A percentile compares a stretch with the other conserved stretches of the same genome.
These are phyloP conservation scores for Mortierella sp. DNA, from an alignment of 371 early-diverging fungal species.

Conservation along the genomic window DNA sequence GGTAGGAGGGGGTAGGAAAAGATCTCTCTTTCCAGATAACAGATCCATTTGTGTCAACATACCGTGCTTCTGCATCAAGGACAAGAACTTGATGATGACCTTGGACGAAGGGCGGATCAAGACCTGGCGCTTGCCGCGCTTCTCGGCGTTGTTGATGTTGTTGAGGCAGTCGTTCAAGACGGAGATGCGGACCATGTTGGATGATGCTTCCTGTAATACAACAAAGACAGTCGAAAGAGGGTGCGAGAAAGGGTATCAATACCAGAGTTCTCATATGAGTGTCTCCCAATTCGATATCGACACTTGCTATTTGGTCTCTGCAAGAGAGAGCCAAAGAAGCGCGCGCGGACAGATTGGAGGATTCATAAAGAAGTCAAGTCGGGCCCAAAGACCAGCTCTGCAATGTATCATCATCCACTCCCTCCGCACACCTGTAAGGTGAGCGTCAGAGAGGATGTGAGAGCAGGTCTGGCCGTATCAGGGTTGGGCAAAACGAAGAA, in stretches of 20 bases:
- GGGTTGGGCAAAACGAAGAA: slow-evolving; percentile 22
- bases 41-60: slow-evolving; percentile 46
- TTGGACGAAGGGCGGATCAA: slow-evolving; percentile 96
- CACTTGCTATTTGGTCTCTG: background rate
- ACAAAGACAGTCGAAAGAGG: slow-evolving; percentile 5
- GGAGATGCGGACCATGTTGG: slow-evolving; percentile 87
- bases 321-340: slow-evolving; percentile 3
- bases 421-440: background rate
- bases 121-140: slow-evolving; percentile 98
- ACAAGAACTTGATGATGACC: slow-evolving; percentile 98
- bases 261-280: slow-evolving; percentile 55
- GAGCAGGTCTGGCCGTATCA: slow-evolving; percentile 46
- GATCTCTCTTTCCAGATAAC: background rate
- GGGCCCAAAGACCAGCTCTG: slow-evolving; percentile 47
- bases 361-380: slow-evolving; percentile 53
- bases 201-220: slow-evolving; percentile 29
- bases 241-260: slow-evolving; percentile 24
- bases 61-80: slow-evolving; percentile 99
- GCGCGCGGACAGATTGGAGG: slow-evolving; percentile 7
- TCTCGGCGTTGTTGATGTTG: slow-evolving; percentile 99
- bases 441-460: slow-evolving; percentile 14
- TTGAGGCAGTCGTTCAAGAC: slow-evolving; percentile 97
- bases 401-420: slow-evolving; percentile 34
- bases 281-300: slow-evolving; percentile 25
- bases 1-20: background rate